A percentile compares a stretch with the other conserved stretches of the same genome.
Evolutionary conservation across 768 basidiomycete species (phyloP).

Genomic region (Hygrophorus pudorinus): DNA sequence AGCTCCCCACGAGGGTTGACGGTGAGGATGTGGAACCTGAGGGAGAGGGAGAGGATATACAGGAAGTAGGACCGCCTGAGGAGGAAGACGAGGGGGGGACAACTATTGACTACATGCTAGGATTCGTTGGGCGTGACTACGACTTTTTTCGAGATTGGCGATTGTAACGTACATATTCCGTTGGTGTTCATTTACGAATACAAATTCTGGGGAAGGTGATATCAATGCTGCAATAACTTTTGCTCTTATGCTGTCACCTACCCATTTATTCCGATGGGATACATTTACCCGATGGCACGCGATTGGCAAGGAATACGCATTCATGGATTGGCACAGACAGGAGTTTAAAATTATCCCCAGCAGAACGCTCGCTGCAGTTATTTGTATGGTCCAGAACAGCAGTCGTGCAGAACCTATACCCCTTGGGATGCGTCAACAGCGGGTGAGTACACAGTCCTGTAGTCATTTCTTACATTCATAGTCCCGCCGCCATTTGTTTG

Average conservation of each 20-base stretch:
- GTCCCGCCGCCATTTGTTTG: slow-evolving; percentile 8
- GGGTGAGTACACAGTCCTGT: background rate
- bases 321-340: too few species aligned
- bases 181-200: too few species aligned
- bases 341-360: too few species aligned
- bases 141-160: slow-evolving; percentile 71
- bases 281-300: too few species aligned
- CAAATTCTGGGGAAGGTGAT: too few species aligned
- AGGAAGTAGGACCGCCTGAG: slow-evolving; percentile 29
- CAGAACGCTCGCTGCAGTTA: too few species aligned
- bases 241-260: too few species aligned
- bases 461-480: slow-evolving; percentile 6
- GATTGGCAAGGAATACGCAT: too few species aligned
- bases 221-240: too few species aligned
- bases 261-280: too few species aligned
- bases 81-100: slow-evolving; percentile 59
- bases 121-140: slow-evolving; percentile 48
- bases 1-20: slow-evolving; percentile 16
- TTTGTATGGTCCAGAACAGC: too few species aligned
- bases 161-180: too few species aligned
- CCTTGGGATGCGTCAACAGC: background rate
- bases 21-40: slow-evolving; percentile 18
- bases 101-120: slow-evolving; percentile 79
- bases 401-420: background rate
- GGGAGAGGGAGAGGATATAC: slow-evolving; percentile 19